These are phyloP conservation scores for Boletus rex-veris DNA, from an alignment of 768 basidiomycete species.

Conservation along the genomic window DNA sequence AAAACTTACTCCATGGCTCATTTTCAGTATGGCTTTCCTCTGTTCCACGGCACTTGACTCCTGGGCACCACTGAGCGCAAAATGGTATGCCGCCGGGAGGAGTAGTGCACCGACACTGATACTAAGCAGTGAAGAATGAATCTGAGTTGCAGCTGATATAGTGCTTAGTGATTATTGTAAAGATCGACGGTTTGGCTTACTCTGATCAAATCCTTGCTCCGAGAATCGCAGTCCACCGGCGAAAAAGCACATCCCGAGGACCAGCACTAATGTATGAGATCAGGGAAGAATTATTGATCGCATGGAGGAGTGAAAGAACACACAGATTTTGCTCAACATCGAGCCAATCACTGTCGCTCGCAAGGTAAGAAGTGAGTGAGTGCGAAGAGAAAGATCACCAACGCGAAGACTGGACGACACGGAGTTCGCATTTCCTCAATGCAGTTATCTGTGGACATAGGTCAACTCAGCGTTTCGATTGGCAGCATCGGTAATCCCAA, in stretches of 20 bases:
- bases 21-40: constrained; percentile 40
- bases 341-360: constrained; percentile 65
- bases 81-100: constrained; percentile 77
- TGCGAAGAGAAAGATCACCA: constrained; percentile 22
- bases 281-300: not conserved
- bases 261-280: constrained; percentile 49
- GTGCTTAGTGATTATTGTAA: constrained; percentile 1
- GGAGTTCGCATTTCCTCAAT: constrained; percentile 75
- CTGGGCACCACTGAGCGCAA: constrained; percentile 37
- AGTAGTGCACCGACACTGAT: constrained; percentile 79
- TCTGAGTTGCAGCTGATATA: constrained; percentile 51
- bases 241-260: constrained; percentile 90
- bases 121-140: constrained; percentile 72
- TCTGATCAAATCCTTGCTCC: constrained; percentile 74
- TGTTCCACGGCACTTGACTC: constrained; percentile 31
- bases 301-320: constrained; percentile 19
- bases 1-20: constrained; percentile 49
- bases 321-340: constrained; percentile 74
- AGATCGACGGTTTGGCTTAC: constrained; percentile 39
- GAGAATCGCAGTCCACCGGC: constrained; percentile 76
- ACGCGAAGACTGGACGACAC: constrained; percentile 80
- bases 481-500: not conserved
- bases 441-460: constrained; percentile 54
- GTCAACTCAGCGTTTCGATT: not conserved
- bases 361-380: constrained; percentile 5